Evolutionary conservation across 1,284 basidiomycete genomes (phyloP), one percentile per base, ranked within the genome.

Genomic region (Peniophora sp.): DNA sequence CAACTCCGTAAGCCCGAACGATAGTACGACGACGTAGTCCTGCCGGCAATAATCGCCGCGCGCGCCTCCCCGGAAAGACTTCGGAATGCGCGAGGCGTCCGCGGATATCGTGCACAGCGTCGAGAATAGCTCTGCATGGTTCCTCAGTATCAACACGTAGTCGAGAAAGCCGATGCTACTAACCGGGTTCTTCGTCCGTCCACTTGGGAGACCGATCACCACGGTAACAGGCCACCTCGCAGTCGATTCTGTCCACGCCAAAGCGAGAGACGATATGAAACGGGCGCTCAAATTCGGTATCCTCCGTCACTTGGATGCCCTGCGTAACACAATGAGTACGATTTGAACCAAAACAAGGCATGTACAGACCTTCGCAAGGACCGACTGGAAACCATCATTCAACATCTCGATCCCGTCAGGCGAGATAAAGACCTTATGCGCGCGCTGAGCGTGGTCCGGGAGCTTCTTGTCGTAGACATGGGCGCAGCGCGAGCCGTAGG

Each of bases 121-220:
- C 34, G 34, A 36, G 34, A 41, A 41, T 8, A 15, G n/a, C 37
- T 41, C 34, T 36, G 34, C n/a, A n/a, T n/a, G n/a, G n/a, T n/a
- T n/a, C n/a, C n/a, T n/a, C n/a, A n/a, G n/a, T n/a, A n/a, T n/a
- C n/a, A n/a, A n/a, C n/a, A n/a, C n/a, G n/a, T n/a, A n/a, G n/a
- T n/a, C n/a, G n/a, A n/a, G n/a, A n/a, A n/a, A n/a, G n/a, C n/a
- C n/a, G n/a, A n/a, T n/a, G n/a, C n/a, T n/a, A n/a, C n/a, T n/a
- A n/a, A 45, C 43, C 20, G 20, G 43, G 43, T 3, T 45, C 43
- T 24, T 45, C 43, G 43, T 45, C 43, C 43, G 23, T 45, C 20
- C 18, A 45, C 18, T 20, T n/a, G 14, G 43, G 43, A 9, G 22
- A 8, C 14, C 23, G 12, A 20, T 45, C 43, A 9, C 43, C 43